Conservation (phyloP, 805 yeast species). For the Lipomyces japonicus region DNA sequence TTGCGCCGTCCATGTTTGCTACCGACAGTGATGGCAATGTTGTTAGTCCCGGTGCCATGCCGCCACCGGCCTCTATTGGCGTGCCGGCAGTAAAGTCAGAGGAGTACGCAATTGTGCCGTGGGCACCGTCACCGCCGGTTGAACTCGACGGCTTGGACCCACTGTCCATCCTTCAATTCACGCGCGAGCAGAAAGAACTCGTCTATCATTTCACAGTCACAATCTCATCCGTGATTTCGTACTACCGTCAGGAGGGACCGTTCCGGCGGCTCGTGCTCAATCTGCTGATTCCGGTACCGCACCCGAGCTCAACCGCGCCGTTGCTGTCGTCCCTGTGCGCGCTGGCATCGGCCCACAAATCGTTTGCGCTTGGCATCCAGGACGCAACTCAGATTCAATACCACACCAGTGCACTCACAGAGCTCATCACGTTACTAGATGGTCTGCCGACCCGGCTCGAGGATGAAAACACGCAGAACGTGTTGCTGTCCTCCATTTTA, state of each 20-base stretch:
- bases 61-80: not conserved
- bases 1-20: not conserved
- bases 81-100: not conserved
- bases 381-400: conserved; percentile 16
- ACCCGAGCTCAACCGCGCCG: conserved; percentile 7
- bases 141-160: conserved; percentile 20
- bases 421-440: conserved; percentile 13
- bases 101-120: not conserved
- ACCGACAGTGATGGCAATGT: not conserved
- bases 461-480: conserved; percentile 25
- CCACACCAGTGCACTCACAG: conserved; percentile 23
- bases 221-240: conserved; percentile 23
- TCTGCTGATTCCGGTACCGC: conserved; percentile 14
- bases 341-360: conserved; percentile 24
- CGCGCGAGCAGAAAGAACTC: conserved; percentile 21
- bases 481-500: conserved; percentile 19
- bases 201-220: conserved; percentile 20
- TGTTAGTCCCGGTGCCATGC: not conserved
- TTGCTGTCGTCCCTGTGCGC: conserved; percentile 24
- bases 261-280: conserved; percentile 18
- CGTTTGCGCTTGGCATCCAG: conserved; percentile 15
- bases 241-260: conserved; percentile 20
- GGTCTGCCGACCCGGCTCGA: conserved; percentile 18
- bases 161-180: conserved; percentile 13
- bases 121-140: not conserved